Base-by-base conservation (phyloP, 768 basidiomycete species). In the Pleurotus citrinopileatus region DNA sequence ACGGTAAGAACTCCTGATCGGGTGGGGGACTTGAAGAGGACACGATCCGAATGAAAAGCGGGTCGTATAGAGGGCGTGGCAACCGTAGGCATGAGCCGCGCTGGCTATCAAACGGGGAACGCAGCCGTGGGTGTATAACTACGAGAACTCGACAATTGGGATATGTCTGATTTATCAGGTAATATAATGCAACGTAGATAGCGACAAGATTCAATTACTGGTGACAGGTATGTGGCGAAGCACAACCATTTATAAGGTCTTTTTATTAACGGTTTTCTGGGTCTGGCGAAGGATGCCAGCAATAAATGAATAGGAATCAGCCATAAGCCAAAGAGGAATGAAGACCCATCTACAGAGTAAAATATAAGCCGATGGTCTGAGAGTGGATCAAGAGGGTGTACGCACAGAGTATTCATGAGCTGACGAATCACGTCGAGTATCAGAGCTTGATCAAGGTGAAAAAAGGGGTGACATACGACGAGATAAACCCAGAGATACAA, bases 371-470 rank as follows among this genome's bases (percentile, higher is more conserved):
- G 44, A 32, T 2, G 32, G 44, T 28, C 20, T 29, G 26, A 19
- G 42, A 7, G n/a, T 26, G 15, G 37, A 9, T 40, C n/a, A n/a
- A n/a, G n/a, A n/a, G n/a, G n/a, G 19, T 43, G 22, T 7, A 40
- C 84, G 67, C 63, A 90, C 88, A 92, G 82, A 46, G 78, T 55
- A 60, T 92, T 92, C 88, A 92, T 89, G 63, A 91, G 82, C 89
- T 92, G 58, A 3, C 54, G 20, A 55, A 53, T 9, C 27, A 37
- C 26, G 51, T 26, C 36, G 22, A 15, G 34, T 8, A 56, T 22
- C 54, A 48, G 38, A 13, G 3, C 10, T n/a, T n/a, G 5, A 32
- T n/a, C 19, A 3, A 43, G 23, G 23, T 26, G 2, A 20, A 27
- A 29, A 42, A 6, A 54, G 19, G 55, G 13, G 15, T 19, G n/a